These are phyloP conservation scores for Astrothelium subdiscretum DNA, from an alignment of 495 filamentous ascomycete genomes.

Conservation along the genomic window DNA sequence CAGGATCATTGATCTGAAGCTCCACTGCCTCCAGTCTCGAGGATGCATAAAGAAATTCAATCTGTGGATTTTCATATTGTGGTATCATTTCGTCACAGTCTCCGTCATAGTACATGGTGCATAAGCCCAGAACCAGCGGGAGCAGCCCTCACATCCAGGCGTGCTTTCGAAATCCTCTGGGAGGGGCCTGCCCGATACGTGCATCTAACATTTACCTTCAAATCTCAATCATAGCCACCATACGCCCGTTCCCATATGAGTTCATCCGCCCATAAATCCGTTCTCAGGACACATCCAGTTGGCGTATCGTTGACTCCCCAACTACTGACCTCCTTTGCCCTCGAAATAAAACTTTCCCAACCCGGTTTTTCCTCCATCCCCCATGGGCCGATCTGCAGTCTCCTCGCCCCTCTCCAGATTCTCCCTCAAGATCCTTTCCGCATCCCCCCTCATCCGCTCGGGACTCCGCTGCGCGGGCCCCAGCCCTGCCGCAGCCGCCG, in stretches of 20 bases:
- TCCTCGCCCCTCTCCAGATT: constrained; percentile 23
- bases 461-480: constrained; percentile 3
- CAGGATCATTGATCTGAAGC: too few relatives aligned
- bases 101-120: background rate
- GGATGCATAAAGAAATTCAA: background rate
- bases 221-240: background rate
- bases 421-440: constrained; percentile 45
- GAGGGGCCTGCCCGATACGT: background rate
- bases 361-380: background rate
- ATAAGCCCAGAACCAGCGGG: background rate
- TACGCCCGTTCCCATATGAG: background rate
- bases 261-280: background rate
- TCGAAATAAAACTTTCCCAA: background rate
- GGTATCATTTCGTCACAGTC: background rate
- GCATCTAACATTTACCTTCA: background rate
- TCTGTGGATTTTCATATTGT: background rate
- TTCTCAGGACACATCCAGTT: too few relatives aligned
- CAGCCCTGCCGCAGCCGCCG: background rate
- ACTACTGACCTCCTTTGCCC: background rate
- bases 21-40: too few relatives aligned
- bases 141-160: background rate
- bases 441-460: constrained; percentile 26
- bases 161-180: background rate
- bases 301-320: too few relatives aligned
- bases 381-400: background rate